Evolutionary conservation across 2,329 filamentous ascomycete species (phyloP), one percentile per base, ranked within the genome.

Genomic region (Apiospora hydei): DNA sequence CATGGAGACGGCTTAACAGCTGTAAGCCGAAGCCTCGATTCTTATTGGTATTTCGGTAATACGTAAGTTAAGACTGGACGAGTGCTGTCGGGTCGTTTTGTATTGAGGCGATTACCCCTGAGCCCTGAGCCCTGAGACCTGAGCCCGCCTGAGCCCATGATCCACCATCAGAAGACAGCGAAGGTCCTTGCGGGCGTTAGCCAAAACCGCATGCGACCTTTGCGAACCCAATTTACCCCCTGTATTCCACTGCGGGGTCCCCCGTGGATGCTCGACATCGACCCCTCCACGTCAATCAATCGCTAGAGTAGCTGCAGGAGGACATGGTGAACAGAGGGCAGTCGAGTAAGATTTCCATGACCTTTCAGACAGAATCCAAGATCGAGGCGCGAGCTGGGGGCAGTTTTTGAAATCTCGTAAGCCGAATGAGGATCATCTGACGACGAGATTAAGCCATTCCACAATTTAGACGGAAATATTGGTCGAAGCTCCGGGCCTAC

Each of bases 251-350:
- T 41, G 57, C 34, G 57, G 57, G 57, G 57, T 41, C 57, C 57
- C 57, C 57, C 57, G n/a, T 41, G 8, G 26, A 57, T 57, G 30
- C n/a, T 64, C 8, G 57, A 41, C 34, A 64, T 64, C 16, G 30
- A 61, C 53, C 53, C 53, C 53, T 61, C 53, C 30, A 61, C 16
- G 30, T 61, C 53, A 61, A 38, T 61, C 30, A 61, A 61, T 38
- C 26, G 49, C n/a, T 26, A 8, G 3, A 21, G 41, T 53, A 53
- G 24, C 11, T 53, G 24, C 26, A 57, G 5, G 51, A 57, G 44
- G 44, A 47, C 21, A 49, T 49, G 21, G 21, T 49, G 46, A 49
- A 8, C 46, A 49, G 46, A 49, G 46, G 43, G 46, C 46, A 49
- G 46, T 47, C 18, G 18, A 47, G 46, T 34, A 34, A 30, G 16